Evolutionary conservation across 352 stramenopile species (phyloP), one percentile per base, ranked within the genome.

Genomic region (Pythium biforme): DNA sequence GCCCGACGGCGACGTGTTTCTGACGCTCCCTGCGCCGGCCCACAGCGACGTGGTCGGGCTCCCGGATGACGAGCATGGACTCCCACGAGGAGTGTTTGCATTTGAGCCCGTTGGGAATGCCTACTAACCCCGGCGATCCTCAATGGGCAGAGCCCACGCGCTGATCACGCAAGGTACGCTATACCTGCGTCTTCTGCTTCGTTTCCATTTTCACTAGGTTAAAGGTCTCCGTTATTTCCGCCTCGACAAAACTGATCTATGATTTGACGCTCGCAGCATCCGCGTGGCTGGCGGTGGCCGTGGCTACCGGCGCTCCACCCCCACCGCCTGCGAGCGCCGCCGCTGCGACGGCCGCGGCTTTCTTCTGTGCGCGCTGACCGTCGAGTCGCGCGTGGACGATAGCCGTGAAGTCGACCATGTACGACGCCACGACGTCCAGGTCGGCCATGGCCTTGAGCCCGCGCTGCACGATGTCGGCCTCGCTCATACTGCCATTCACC

Each of bases 331-430:
- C 43, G 17, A 37, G 31, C 31, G 6, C 26, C 19, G 29, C 22
- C 2, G 64, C 70, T 31, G 68, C 72, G 0, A 53, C 41, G 9
- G 67, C 70, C 20, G 66, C 56, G 33, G 79, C 75, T 37, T 90
- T 90, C 69, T 90, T 91, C 52, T 90, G 79, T 0, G 86, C 77
- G 27, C 82, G 68, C 59, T 95, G 82, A 0, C 73, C 75, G 52
- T 95, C 86, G 26, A 91, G 74, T 9, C 86, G 73, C 1, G 75
- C 73, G 29, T 93, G 83, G 2, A 92, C 82, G 46, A 94, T 93
- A 2, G 79, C 81, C 0, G 81, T 90, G 56, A 98, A 98, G 69
- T 98, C 93, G 23, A 85, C 77, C 86, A 98, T 97, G 69, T 98
- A 98, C 12, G 89, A 84, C 1, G 88, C 91, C 23, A 98, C 94